These are phyloP conservation scores for Asterella californica DNA, from an alignment of 225 moss, liverwort and hornwort species.

Conservation along the genomic window DNA sequence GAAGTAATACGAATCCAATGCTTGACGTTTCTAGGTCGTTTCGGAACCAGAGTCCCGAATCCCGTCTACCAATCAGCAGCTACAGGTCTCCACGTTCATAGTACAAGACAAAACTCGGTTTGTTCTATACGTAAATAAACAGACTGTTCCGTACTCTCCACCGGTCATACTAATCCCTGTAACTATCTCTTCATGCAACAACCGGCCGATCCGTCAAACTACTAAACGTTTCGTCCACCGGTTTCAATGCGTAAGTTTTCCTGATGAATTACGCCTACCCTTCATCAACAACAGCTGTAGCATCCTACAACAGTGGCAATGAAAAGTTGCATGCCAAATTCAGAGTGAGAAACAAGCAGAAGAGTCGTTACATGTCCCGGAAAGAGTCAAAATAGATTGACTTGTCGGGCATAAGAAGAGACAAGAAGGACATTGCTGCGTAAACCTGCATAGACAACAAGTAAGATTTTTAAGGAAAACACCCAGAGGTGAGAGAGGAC, in stretches of 20 bases:
- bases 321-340: neutral
- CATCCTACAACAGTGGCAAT: neutral
- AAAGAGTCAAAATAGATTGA: constrained; percentile 73
- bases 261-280: neutral
- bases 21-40: neutral
- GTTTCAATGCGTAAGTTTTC: too few species aligned
- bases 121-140: too few species aligned
- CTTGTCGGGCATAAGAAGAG: constrained; percentile 55
- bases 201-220: neutral
- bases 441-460: constrained; percentile 52
- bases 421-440: constrained; percentile 73
- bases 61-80: neutral
- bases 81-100: neutral
- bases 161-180: neutral
- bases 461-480: neutral
- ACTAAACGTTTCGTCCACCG: neutral
- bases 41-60: neutral
- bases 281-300: too few species aligned
- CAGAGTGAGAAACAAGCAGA: neutral
- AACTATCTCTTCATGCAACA: neutral
- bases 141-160: neutral
- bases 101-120: neutral
- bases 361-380: constrained; percentile 64
- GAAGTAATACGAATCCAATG: neutral
- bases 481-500: neutral